These are phyloP conservation scores for Craspedostauros australis DNA, from an alignment of 108 stramenopile genomes.

Conservation along the genomic window DNA sequence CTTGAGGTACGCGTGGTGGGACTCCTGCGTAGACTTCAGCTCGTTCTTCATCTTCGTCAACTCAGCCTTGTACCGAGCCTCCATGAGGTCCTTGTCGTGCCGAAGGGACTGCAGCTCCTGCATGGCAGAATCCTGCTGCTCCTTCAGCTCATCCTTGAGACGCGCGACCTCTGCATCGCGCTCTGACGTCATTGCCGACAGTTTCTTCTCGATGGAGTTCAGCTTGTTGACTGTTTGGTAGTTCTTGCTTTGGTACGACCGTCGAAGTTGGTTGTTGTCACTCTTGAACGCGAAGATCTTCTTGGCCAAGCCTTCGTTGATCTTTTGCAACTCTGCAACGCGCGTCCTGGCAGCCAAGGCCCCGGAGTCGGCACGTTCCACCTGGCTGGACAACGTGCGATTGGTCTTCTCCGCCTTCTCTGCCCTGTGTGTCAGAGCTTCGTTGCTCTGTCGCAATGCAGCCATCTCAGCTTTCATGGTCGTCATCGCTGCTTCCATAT, in stretches of 20 bases:
- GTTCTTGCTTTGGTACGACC: slow-evolving; percentile 26
- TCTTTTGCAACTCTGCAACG: slow-evolving; percentile 3
- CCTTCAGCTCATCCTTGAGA: slow-evolving; percentile 14
- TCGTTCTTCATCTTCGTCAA: slow-evolving; percentile 48
- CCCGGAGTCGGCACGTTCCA: slow-evolving; percentile 2
- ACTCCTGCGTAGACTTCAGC: slow-evolving; percentile 42
- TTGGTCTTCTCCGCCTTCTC: too few relatives aligned
- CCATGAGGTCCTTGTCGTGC: slow-evolving; percentile 23
- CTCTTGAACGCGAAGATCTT: slow-evolving; percentile 14
- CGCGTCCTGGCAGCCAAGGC: background rate
- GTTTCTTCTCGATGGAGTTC: slow-evolving; percentile 22
- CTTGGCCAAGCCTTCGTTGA: slow-evolving; percentile 5
- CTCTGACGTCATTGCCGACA: slow-evolving; percentile 15
- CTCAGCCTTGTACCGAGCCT: slow-evolving; percentile 36
- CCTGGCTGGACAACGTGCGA: too few relatives aligned
- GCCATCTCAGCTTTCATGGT: too few relatives aligned
- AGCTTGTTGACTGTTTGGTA: slow-evolving; percentile 23
- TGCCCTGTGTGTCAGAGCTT: too few relatives aligned
- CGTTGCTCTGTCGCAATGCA: too few relatives aligned
- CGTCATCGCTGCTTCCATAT: too few relatives aligned
- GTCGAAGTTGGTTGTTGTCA: slow-evolving; percentile 3
- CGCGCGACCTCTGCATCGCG: slow-evolving; percentile 32
- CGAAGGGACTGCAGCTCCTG: slow-evolving; percentile 17
- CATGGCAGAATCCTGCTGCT: background rate
- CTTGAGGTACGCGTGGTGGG: slow-evolving; percentile 52